Percentiles rank a stretch among this genome's conserved stretches.
These are phyloP conservation scores for Aspergillus cristatus DNA, from an alignment of 495 filamentous ascomycete genomes.

Conservation along the genomic window DNA sequence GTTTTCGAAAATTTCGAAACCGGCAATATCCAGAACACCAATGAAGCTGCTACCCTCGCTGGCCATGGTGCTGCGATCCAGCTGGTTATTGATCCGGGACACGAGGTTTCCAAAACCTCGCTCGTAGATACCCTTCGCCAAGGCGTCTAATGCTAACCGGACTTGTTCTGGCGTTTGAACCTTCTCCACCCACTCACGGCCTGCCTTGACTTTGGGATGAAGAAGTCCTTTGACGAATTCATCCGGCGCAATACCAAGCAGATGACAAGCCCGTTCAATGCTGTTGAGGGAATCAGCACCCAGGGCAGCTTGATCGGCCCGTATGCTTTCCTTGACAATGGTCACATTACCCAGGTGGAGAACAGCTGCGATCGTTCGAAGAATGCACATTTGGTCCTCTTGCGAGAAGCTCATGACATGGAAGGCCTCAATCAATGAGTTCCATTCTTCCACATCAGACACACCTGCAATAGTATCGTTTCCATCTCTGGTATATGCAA, in stretches of 20 bases:
- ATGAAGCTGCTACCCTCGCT: slow-evolving; percentile 90
- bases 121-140: slow-evolving; percentile 96
- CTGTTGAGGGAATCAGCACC: slow-evolving; percentile 60
- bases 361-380: slow-evolving; percentile 83
- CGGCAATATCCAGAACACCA: slow-evolving; percentile 96
- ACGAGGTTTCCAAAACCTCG: slow-evolving; percentile 91
- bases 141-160: slow-evolving; percentile 75
- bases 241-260: slow-evolving; percentile 77
- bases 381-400: slow-evolving; percentile 70
- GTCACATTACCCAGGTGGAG: slow-evolving; percentile 89
- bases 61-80: slow-evolving; percentile 70
- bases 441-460: slow-evolving; percentile 88
- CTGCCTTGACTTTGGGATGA: slow-evolving; percentile 89
- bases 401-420: slow-evolving; percentile 89
- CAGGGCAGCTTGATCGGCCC: slow-evolving; percentile 83
- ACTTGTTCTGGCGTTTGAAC: slow-evolving; percentile 97
- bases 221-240: slow-evolving; percentile 81
- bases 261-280: slow-evolving; percentile 65
- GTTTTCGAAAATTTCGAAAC: slow-evolving; percentile 96
- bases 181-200: slow-evolving; percentile 96
- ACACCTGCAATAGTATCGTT: slow-evolving; percentile 87
- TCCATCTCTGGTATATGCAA: slow-evolving; percentile 82
- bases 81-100: slow-evolving; percentile 78
- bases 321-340: slow-evolving; percentile 78
- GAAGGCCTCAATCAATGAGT: slow-evolving; percentile 82